Conservation (phyloP, 2,329 filamentous ascomycete genomes). For the Cercospora sojina region DNA sequence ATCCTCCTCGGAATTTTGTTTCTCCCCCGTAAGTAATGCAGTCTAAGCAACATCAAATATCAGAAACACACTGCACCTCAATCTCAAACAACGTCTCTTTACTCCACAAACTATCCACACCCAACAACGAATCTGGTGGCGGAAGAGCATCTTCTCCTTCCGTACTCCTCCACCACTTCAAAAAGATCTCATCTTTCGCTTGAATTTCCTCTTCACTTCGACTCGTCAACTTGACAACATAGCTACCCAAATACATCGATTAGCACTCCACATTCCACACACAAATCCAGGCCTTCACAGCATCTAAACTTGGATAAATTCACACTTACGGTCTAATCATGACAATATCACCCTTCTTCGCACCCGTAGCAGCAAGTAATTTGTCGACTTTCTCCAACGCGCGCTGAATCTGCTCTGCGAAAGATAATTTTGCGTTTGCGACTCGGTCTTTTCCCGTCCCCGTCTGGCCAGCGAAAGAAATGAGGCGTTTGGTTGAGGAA, state of each 20-base stretch:
- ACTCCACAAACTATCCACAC: conserved; percentile 24
- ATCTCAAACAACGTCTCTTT: conserved; percentile 24
- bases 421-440: conserved; percentile 11
- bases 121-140: conserved; percentile 24
- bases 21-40: conserved; percentile 15
- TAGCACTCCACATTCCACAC: neutral
- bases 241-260: conserved; percentile 1
- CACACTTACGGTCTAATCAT: conserved; percentile 19
- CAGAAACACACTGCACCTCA: conserved; percentile 16
- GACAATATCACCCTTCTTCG: conserved; percentile 24
- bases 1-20: neutral
- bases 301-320: neutral
- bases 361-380: conserved; percentile 20
- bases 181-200: conserved; percentile 14
- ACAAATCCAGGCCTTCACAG: neutral
- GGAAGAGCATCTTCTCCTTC: conserved; percentile 14
- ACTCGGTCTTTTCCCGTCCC: conserved; percentile 10
- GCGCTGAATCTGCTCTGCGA: conserved; percentile 19
- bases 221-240: conserved; percentile 24
- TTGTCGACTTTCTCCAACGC: conserved; percentile 24
- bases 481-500: conserved; percentile 21
- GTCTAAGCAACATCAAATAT: conserved; percentile 6
- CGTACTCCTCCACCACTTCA: conserved; percentile 23
- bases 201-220: conserved; percentile 13
- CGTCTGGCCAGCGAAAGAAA: conserved; percentile 28